Evolutionary conservation across 1,139 yeast genomes (phyloP).

Genomic region (Taphrina betulina): DNA sequence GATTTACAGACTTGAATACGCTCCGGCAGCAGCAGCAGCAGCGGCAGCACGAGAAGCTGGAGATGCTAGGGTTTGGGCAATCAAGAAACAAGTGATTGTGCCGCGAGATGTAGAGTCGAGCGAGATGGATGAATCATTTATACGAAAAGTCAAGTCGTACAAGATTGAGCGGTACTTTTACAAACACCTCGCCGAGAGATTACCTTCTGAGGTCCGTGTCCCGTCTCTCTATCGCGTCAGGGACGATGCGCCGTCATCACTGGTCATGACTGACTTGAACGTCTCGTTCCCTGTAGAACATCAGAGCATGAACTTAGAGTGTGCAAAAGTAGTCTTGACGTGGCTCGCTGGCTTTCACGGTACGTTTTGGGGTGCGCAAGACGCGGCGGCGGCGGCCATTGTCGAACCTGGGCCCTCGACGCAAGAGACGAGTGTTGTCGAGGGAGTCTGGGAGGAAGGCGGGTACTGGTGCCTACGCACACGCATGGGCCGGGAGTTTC

Average conservation of each 20-base stretch:
- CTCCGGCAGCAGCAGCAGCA: too few species aligned
- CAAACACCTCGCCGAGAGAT: not conserved
- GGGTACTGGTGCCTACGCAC: slow-evolving; percentile 14
- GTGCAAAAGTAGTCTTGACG: not conserved
- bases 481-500: not conserved
- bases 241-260: not conserved
- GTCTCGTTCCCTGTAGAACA: not conserved
- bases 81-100: not conserved
- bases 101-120: too few species aligned
- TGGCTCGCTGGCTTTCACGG: slow-evolving; percentile 15
- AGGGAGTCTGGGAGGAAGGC: slow-evolving; percentile 11
- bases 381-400: too few species aligned
- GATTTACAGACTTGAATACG: not conserved
- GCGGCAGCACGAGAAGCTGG: too few species aligned
- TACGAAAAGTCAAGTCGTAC: slow-evolving; percentile 3
- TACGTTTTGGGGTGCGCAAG: not conserved
- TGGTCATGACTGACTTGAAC: not conserved
- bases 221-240: not conserved
- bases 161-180: slow-evolving; percentile 10
- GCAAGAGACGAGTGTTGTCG: not conserved
- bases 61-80: not conserved
- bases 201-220: not conserved
- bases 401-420: too few species aligned
- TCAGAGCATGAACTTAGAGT: not conserved
- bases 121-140: not conserved